Percentiles rank a stretch among this genome's conserved stretches.
Evolutionary conservation across 176 grass and related monocot genomes (phyloP).

Genomic region (Eragrostis curvula): DNA sequence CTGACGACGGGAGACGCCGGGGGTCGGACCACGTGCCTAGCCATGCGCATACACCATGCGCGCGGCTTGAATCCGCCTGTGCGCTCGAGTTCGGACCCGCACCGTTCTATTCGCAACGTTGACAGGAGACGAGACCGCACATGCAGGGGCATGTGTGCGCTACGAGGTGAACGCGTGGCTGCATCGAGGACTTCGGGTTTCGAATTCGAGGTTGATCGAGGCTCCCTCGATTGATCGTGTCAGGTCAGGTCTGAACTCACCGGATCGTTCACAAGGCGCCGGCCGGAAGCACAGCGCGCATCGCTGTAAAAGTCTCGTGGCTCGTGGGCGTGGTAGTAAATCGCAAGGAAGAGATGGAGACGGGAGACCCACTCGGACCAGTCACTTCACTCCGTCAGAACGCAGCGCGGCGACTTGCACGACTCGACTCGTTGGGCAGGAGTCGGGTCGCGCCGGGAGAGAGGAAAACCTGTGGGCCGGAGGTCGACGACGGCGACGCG

Average conservation of each 20-base stretch:
- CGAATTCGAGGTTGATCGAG: background rate
- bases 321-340: background rate
- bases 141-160: background rate
- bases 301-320: background rate
- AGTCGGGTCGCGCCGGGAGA: background rate
- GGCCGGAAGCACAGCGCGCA: background rate
- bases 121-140: background rate
- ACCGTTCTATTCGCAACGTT: background rate
- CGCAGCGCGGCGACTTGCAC: background rate
- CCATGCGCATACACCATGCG: background rate
- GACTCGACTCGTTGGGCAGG: background rate
- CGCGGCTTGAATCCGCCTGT: no score
- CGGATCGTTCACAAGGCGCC: background rate
- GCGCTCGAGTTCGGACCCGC: background rate
- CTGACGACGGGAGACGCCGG: no score
- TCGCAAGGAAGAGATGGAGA: background rate
- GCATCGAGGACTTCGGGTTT: background rate
- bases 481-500: conserved; percentile 1
- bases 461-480: background rate
- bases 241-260: background rate
- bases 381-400: conserved; percentile 16
- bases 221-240: background rate
- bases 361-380: background rate
- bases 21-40: no score
- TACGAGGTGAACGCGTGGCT: background rate